Percentiles rank a stretch among this genome's conserved stretches.
Evolutionary conservation across 768 basidiomycete genomes (phyloP).

Genomic region (Suillus alpinus): DNA sequence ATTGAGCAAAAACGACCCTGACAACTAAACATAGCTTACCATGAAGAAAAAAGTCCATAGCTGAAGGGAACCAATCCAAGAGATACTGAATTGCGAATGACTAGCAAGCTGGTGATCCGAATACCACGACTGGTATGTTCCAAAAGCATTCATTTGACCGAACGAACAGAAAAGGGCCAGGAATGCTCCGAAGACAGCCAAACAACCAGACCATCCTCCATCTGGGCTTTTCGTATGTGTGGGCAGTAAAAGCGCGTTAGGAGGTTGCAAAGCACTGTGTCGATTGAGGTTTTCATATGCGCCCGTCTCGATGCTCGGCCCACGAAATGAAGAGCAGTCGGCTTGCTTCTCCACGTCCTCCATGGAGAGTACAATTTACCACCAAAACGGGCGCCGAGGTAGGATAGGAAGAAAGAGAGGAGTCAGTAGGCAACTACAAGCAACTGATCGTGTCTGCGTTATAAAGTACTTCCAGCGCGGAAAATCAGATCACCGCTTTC

Average conservation of each 20-base stretch:
- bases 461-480: constrained; percentile 21
- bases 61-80: constrained; percentile 72
- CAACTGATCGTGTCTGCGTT: constrained; percentile 12
- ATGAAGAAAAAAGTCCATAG: constrained; percentile 70
- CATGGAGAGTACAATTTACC: constrained; percentile 17
- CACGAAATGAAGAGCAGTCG: constrained; percentile 12
- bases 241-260: constrained; percentile 15
- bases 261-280: constrained; percentile 22
- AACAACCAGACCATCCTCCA: constrained; percentile 33
- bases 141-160: constrained; percentile 71
- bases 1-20: constrained; percentile 1
- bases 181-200: constrained; percentile 64
- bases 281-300: constrained; percentile 18
- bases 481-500: constrained; percentile 23
- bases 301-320: constrained; percentile 22
- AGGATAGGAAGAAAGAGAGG: constrained; percentile 14
- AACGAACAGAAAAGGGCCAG: constrained; percentile 67
- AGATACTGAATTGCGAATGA: constrained; percentile 52
- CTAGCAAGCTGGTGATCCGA: constrained; percentile 52
- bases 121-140: constrained; percentile 72
- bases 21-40: constrained; percentile 35
- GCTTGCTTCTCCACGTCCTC: constrained; percentile 29
- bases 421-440: constrained; percentile 6
- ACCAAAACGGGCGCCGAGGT: constrained; percentile 7
- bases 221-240: constrained; percentile 13